A percentile compares a stretch with the other conserved stretches of the same genome.
phyloP scores from a whole-genome alignment of 495 filamentous ascomycete species.

The Pseudomonodictys pantanalensis region DNA sequence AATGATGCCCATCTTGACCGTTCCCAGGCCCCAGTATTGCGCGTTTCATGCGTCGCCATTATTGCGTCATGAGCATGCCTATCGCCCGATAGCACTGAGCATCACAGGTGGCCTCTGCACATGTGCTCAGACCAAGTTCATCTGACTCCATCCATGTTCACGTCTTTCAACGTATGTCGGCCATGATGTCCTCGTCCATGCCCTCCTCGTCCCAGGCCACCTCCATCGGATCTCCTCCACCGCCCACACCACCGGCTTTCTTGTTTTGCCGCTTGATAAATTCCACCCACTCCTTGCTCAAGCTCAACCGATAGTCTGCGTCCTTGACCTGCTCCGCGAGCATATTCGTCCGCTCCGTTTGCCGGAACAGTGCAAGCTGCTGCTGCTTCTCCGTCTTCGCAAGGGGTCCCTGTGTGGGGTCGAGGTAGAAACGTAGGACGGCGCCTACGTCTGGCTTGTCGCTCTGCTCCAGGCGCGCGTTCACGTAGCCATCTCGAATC shows the following conservation, averaged over 20 bases:
- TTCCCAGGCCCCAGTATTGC: background rate
- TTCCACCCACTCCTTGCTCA: slow-evolving; percentile 41
- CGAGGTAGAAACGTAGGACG: slow-evolving; percentile 39
- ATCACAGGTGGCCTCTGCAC: background rate
- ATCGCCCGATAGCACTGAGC: background rate
- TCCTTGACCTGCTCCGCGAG: slow-evolving; percentile 37
- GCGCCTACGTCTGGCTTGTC: slow-evolving; percentile 1
- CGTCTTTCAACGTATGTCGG: slow-evolving; percentile 25
- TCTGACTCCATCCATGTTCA: background rate
- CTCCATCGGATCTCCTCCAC: slow-evolving; percentile 24
- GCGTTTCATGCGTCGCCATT: slow-evolving; percentile 26
- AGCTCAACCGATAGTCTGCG: slow-evolving; percentile 37
- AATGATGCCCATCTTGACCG: background rate
- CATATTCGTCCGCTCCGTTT: slow-evolving; percentile 35
- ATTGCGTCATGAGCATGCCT: slow-evolving; percentile 25
- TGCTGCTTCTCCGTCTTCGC: slow-evolving; percentile 35
- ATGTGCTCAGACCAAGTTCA: background rate
- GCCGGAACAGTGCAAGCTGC: slow-evolving; percentile 34
- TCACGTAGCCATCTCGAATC: slow-evolving; percentile 31
- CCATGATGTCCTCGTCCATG: slow-evolving; percentile 44
- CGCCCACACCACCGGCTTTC: slow-evolving; percentile 10
- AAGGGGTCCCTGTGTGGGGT: slow-evolving; percentile 27
- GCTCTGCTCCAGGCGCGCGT: slow-evolving; percentile 33
- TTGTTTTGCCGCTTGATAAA: slow-evolving; percentile 31
- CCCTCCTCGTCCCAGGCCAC: slow-evolving; percentile 35